These are phyloP conservation scores for Colletotrichum tabaci DNA, from an alignment of 2,329 filamentous ascomycete species.

Conservation along the genomic window DNA sequence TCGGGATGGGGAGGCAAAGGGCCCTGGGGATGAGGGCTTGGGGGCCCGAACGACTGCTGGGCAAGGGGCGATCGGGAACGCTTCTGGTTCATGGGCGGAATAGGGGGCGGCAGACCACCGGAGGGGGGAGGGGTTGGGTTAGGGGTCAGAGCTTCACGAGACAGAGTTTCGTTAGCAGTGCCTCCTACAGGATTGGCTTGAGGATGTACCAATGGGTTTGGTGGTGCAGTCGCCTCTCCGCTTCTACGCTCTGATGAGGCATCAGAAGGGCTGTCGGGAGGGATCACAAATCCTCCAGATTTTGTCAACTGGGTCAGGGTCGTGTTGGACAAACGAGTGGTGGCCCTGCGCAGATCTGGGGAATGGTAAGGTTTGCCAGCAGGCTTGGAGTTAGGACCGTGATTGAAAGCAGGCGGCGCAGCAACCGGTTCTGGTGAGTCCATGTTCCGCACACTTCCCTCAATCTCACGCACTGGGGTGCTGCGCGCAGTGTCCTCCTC, in stretches of 20 bases:
- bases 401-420: slow-evolving; percentile 83
- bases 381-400: slow-evolving; percentile 80
- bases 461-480: slow-evolving; percentile 65
- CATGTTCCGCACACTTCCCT: slow-evolving; percentile 66
- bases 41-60: slow-evolving; percentile 51
- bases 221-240: slow-evolving; percentile 51
- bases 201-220: slow-evolving; percentile 60
- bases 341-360: slow-evolving; percentile 83
- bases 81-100: slow-evolving; percentile 57
- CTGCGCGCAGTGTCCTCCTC: slow-evolving; percentile 62
- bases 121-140: slow-evolving; percentile 52
- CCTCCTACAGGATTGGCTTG: slow-evolving; percentile 65
- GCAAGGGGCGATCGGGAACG: slow-evolving; percentile 63
- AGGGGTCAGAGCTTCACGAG: slow-evolving; percentile 67
- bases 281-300: slow-evolving; percentile 70
- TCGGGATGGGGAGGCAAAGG: slow-evolving; percentile 50
- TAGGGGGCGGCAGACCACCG: slow-evolving; percentile 58
- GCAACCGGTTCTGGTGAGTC: slow-evolving; percentile 83
- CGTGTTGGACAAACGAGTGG: slow-evolving; percentile 85
- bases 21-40: slow-evolving; percentile 51
- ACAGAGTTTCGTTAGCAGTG: slow-evolving; percentile 68
- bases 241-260: slow-evolving; percentile 50
- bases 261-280: slow-evolving; percentile 53
- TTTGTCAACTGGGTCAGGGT: slow-evolving; percentile 87
- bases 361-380: slow-evolving; percentile 79